Percentiles rank a stretch among this genome's conserved stretches.
Evolutionary conservation across 441 rosid species (phyloP).

Genomic region (Gossypium trilobum): DNA sequence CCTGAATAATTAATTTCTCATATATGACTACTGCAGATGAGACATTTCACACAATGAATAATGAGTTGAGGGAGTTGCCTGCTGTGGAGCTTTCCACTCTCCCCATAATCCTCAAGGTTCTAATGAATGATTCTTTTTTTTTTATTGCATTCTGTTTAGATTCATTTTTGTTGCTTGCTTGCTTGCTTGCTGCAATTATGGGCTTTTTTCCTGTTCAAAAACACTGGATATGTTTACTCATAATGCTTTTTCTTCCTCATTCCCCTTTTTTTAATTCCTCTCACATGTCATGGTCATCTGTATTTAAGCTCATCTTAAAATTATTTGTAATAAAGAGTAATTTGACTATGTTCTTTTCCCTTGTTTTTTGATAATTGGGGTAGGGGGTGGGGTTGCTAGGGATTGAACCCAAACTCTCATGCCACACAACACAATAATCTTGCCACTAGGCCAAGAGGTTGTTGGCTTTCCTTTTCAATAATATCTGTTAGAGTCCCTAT

Average conservation of each 20-base stretch:
- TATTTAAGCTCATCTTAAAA: not conserved
- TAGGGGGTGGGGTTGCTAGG: no score
- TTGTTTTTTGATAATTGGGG: no score
- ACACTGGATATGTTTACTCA: not conserved
- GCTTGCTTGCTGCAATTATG: not conserved
- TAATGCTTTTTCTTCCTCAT: not conserved
- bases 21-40: slow-evolving; percentile 45
- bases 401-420: no score
- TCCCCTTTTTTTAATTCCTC: not conserved
- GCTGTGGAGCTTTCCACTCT: slow-evolving; percentile 90
- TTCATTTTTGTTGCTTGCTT: not conserved
- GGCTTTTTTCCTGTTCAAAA: not conserved
- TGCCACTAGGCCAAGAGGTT: no score
- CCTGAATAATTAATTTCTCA: not conserved
- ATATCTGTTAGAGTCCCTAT: not conserved
- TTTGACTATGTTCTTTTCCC: not conserved
- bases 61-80: slow-evolving; percentile 90
- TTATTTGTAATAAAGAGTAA: not conserved
- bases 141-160: not conserved
- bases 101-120: slow-evolving; percentile 84
- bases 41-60: slow-evolving; percentile 68
- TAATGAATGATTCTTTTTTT: slow-evolving; percentile 13
- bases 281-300: not conserved
- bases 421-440: no score
- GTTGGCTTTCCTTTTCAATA: not conserved